A percentile compares a stretch with the other conserved stretches of the same genome.
Evolutionary conservation across 164 flowering plant genomes (phyloP).

Genomic region (Piper betle): DNA sequence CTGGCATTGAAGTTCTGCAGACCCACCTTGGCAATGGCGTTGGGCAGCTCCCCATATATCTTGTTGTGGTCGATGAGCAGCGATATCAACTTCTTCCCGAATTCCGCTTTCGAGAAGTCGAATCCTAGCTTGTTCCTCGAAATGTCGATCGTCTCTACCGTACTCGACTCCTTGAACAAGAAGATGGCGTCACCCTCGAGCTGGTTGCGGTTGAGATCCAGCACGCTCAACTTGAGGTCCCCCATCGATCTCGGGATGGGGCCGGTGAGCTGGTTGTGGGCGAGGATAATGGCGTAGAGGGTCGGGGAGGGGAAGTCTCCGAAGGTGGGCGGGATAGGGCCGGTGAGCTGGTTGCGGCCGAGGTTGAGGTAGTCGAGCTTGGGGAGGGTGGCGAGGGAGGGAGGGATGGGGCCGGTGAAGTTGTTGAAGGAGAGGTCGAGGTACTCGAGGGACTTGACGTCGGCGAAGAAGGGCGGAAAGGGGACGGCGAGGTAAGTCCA

Average conservation of each 20-base stretch:
- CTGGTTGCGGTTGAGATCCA: constrained; percentile 46
- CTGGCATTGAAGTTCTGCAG: constrained; percentile 22
- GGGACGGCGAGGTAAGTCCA: constrained; percentile 47
- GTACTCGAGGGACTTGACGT: constrained; percentile 5
- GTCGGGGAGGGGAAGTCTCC: constrained; percentile 5
- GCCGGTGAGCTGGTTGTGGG: constrained; percentile 59
- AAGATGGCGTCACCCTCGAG: constrained; percentile 26
- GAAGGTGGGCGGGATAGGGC: constrained; percentile 35
- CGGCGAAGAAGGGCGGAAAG: constrained; percentile 39
- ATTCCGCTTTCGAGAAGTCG: constrained; percentile 35
- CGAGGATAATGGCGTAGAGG: constrained; percentile 23
- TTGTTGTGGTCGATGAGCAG: constrained; percentile 41
- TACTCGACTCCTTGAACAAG: constrained; percentile 30
- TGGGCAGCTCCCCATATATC: constrained; percentile 37
- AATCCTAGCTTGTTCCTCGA: constrained; percentile 39
- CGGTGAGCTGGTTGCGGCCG: constrained; percentile 51
- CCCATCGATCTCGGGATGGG: constrained; percentile 38
- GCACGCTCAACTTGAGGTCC: constrained; percentile 8
- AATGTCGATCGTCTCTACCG: constrained; percentile 18
- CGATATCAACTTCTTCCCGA: constrained; percentile 21
- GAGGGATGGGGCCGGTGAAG: constrained; percentile 51
- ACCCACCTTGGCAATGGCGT: constrained; percentile 6
- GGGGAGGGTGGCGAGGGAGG: constrained; percentile 23
- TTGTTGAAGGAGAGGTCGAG: constrained; percentile 31
- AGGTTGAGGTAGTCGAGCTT: constrained; percentile 30